Conservation (phyloP, 208 protist species). For the Jaenimonas drosophilae region DNA sequence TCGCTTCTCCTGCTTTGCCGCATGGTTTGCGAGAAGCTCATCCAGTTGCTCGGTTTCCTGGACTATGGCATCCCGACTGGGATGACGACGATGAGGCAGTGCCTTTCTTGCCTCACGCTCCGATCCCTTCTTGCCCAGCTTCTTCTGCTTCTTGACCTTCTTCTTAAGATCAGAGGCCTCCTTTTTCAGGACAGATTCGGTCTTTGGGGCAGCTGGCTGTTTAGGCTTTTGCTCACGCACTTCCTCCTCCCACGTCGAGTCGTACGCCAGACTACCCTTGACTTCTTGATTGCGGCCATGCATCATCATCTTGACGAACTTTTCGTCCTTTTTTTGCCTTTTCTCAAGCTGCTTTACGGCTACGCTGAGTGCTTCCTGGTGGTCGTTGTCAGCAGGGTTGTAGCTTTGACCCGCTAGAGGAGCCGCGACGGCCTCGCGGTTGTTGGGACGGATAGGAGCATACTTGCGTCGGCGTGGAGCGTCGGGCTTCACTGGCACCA, state of each 20-base stretch:
- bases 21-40: conserved; percentile 27
- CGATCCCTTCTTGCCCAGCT: conserved; percentile 22
- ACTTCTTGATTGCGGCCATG: conserved; percentile 30
- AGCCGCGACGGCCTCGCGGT: conserved; percentile 57
- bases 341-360: conserved; percentile 53
- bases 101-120: conserved; percentile 27
- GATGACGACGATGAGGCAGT: conserved; percentile 66
- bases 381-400: conserved; percentile 67
- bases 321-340: conserved; percentile 51
- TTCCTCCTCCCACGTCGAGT: conserved; percentile 78
- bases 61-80: conserved; percentile 31
- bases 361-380: conserved; percentile 54
- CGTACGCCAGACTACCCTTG: conserved; percentile 42
- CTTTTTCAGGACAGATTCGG: conserved; percentile 13
- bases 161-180: conserved; percentile 22
- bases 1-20: conserved; percentile 18
- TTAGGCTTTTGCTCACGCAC: conserved; percentile 33
- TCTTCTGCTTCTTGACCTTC: conserved; percentile 38
- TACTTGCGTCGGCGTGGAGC: conserved; percentile 75
- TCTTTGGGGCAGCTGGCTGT: conserved; percentile 7
- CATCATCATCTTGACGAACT: conserved; percentile 64
- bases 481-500: conserved; percentile 33
- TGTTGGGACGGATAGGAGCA: conserved; percentile 59
- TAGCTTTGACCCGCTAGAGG: conserved; percentile 80
- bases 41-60: conserved; percentile 54